Conservation (phyloP, 768 basidiomycete genomes). For the Termitomyces sp. region DNA sequence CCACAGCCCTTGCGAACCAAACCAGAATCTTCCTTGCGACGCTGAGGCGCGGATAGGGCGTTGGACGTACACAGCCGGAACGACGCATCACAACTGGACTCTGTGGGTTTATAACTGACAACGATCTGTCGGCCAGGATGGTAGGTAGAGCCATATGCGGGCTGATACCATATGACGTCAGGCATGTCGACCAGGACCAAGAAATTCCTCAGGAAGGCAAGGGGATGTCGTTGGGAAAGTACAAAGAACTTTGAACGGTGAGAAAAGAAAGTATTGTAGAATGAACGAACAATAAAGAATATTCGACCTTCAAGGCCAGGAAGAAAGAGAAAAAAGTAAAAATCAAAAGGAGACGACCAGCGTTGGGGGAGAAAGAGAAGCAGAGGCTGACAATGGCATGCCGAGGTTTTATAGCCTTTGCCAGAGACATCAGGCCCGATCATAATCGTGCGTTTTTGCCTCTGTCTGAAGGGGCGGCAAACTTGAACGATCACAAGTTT, state of each 20-base stretch:
- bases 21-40: neutral
- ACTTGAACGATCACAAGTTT: neutral
- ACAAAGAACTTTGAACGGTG: neutral
- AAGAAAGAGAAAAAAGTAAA: neutral
- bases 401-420: slow-evolving; percentile 2
- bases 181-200: neutral
- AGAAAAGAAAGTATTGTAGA: neutral
- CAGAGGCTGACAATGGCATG: slow-evolving; percentile 12
- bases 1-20: slow-evolving; percentile 14
- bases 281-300: neutral
- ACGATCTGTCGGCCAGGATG: slow-evolving; percentile 13
- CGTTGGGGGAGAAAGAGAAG: slow-evolving; percentile 11
- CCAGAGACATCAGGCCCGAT: slow-evolving; percentile 1
- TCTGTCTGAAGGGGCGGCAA: too few species aligned
- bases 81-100: slow-evolving; percentile 9
- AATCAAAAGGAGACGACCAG: slow-evolving; percentile 11
- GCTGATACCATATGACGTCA: slow-evolving; percentile 9
- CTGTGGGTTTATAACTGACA: slow-evolving; percentile 14
- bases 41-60: neutral
- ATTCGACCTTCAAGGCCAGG: slow-evolving; percentile 6
- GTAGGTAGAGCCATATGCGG: slow-evolving; percentile 7
- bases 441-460: neutral
- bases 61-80: slow-evolving; percentile 15
- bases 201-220: neutral
- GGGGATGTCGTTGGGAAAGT: neutral